phyloP scores from a whole-genome alignment of 768 basidiomycete genomes.

The Dictyophora rubrovolvata region DNA sequence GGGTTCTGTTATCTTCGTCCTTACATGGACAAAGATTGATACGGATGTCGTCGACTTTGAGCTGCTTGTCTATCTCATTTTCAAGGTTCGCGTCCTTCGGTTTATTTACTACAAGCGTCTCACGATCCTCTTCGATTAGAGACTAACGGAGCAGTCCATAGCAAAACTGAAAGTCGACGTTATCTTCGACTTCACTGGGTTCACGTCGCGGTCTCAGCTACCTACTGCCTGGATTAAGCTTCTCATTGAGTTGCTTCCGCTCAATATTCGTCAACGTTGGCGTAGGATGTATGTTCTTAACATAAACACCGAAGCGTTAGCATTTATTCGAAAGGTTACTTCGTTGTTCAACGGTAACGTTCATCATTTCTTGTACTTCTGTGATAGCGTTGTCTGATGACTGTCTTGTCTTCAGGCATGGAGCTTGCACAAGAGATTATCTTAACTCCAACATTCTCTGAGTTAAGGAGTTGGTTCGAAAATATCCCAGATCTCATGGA shows the following conservation, averaged over 20 bases:
- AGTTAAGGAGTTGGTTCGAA: slow-evolving; percentile 46
- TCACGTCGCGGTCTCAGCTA: slow-evolving; percentile 63
- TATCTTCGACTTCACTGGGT: slow-evolving; percentile 74
- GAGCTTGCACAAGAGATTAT: slow-evolving; percentile 42
- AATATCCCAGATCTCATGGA: neutral
- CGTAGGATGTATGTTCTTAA: slow-evolving; percentile 57
- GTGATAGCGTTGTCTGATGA: neutral
- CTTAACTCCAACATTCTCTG: slow-evolving; percentile 52
- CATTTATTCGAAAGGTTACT: slow-evolving; percentile 66
- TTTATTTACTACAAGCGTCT: neutral
- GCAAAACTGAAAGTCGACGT: slow-evolving; percentile 55
- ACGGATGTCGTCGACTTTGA: slow-evolving; percentile 75
- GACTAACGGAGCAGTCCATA: slow-evolving; percentile 24
- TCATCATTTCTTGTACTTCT: neutral
- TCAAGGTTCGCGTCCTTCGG: slow-evolving; percentile 40
- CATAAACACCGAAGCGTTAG: slow-evolving; percentile 58
- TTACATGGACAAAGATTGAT: slow-evolving; percentile 60
- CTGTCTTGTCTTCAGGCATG: slow-evolving; percentile 27
- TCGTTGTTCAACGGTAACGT: slow-evolving; percentile 48
- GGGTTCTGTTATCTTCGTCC: slow-evolving; percentile 32
- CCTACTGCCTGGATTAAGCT: slow-evolving; percentile 77
- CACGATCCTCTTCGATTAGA: neutral
- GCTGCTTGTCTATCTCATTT: slow-evolving; percentile 63
- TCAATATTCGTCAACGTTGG: slow-evolving; percentile 55
- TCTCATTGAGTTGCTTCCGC: slow-evolving; percentile 65